Conservation (phyloP, 1,139 yeast species). For the Magnusiomyces fungicola region DNA sequence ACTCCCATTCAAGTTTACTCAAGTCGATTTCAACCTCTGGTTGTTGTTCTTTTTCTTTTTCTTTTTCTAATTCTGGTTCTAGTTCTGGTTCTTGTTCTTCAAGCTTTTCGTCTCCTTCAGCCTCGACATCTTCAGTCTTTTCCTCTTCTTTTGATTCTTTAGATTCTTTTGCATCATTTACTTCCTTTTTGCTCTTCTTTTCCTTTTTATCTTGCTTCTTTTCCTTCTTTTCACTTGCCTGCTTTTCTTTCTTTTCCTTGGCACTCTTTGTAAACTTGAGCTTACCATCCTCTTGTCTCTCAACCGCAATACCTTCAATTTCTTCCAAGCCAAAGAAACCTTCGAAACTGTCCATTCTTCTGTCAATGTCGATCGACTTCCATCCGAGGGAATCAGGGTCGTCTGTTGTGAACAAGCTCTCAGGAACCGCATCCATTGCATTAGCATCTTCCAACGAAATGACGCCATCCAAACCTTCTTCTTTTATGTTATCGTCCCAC, state of each 20-base stretch:
- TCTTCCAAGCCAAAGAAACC: conserved; percentile 93
- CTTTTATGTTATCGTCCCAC: not conserved
- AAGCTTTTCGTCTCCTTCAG: conserved; percentile 22
- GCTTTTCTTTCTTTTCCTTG: conserved; percentile 7
- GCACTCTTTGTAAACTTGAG: conserved; percentile 41
- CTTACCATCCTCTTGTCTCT: conserved; percentile 52
- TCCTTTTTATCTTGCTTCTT: conserved; percentile 14
- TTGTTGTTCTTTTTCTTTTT: not conserved
- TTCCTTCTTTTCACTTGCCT: conserved; percentile 15
- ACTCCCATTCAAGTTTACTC: conserved; percentile 21
- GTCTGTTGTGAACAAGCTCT: no score
- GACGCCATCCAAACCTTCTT: not conserved
- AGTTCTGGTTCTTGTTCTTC: conserved; percentile 9
- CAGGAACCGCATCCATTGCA: conserved; percentile 13
- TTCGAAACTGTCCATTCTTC: conserved; percentile 71
- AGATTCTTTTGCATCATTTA: not conserved
- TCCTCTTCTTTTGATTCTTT: conserved; percentile 17
- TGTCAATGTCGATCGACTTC: conserved; percentile 73
- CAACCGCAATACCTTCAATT: conserved; percentile 82
- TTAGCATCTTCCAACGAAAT: conserved; percentile 5
- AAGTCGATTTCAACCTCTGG: conserved; percentile 23
- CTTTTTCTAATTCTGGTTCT: conserved; percentile 1
- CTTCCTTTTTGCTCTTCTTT: conserved; percentile 11
- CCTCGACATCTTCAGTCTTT: conserved; percentile 15
- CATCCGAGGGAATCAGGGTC: conserved; percentile 40